phyloP scores from a whole-genome alignment of 2,329 filamentous ascomycete genomes.

The Epichloe hybrida region DNA sequence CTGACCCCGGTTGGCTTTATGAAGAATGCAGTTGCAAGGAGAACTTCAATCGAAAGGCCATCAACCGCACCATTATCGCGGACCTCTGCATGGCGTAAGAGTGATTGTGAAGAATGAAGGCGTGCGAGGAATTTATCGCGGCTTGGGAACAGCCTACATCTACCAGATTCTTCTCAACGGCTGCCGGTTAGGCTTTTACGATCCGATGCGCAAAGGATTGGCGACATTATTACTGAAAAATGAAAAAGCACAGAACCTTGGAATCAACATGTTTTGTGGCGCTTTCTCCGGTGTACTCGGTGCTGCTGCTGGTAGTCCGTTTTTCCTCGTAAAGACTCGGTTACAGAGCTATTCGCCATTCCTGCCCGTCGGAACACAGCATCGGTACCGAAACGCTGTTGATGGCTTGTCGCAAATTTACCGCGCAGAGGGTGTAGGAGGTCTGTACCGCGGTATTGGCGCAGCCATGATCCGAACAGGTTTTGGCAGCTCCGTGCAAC shows the following conservation, averaged over 20 bases:
- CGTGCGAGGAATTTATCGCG: constrained; percentile 69
- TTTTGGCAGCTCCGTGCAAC: constrained; percentile 88
- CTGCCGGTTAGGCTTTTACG: constrained; percentile 93
- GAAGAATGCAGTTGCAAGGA: constrained; percentile 85
- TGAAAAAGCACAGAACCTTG: constrained; percentile 64
- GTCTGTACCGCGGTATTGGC: constrained; percentile 79
- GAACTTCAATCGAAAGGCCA: constrained; percentile 80
- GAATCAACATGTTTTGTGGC: constrained; percentile 86
- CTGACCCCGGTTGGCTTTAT: neutral
- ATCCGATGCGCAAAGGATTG: constrained; percentile 68
- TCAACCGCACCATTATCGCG: constrained; percentile 77
- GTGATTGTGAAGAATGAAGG: constrained; percentile 91
- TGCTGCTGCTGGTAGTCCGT: constrained; percentile 84
- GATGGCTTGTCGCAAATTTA: constrained; percentile 79
- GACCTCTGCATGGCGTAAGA: constrained; percentile 78
- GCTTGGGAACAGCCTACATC: constrained; percentile 82
- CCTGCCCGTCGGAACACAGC: constrained; percentile 91
- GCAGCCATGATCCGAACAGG: constrained; percentile 94
- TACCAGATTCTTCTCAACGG: constrained; percentile 96
- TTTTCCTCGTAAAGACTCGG: constrained; percentile 95
- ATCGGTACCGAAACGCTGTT: constrained; percentile 72
- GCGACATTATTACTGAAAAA: constrained; percentile 60
- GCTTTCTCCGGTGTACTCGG: constrained; percentile 82
- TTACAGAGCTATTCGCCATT: constrained; percentile 89
- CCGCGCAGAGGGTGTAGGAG: constrained; percentile 58